Conservation (phyloP, 306 rosid species). For the Senna tora region DNA sequence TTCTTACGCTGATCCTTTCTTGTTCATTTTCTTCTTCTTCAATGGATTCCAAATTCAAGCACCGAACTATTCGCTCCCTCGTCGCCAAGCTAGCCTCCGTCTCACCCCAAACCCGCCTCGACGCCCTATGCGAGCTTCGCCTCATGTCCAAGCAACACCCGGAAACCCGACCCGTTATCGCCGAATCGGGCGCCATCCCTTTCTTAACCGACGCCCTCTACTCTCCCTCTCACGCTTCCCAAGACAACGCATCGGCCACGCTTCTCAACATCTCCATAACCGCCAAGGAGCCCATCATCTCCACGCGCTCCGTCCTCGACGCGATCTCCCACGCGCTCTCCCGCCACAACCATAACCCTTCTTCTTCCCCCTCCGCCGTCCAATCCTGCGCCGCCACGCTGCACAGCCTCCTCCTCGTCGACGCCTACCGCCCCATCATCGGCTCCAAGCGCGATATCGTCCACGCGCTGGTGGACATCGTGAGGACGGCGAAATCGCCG, state of each 20-base stretch:
- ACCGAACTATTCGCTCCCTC: conserved; percentile 49
- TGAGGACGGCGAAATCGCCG: conserved; percentile 56
- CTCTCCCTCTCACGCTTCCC: conserved; percentile 61
- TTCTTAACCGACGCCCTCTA: conserved; percentile 71
- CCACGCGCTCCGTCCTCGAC: conserved; percentile 87
- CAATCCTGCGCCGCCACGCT: conserved; percentile 86
- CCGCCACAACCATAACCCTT: conserved; percentile 44
- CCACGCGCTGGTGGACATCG: conserved; percentile 65
- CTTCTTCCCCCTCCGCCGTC: conserved; percentile 70
- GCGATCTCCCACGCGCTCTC: conserved; percentile 75
- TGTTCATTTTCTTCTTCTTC: no score
- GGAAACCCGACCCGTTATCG: conserved; percentile 70
- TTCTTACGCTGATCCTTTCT: no score
- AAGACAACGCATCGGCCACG: conserved; percentile 90
- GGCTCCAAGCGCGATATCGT: conserved; percentile 88
- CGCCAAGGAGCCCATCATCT: conserved; percentile 57
- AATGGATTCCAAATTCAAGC: conserved; percentile 67
- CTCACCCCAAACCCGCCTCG: conserved; percentile 63
- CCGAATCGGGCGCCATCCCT: conserved; percentile 78
- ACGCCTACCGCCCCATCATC: conserved; percentile 66
- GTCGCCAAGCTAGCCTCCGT: conserved; percentile 82
- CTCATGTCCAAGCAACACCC: conserved; percentile 70
- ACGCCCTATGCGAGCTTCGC: conserved; percentile 68
- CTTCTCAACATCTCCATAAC: conserved; percentile 85
- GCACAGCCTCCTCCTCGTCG: conserved; percentile 79